Conservation (phyloP, 805 yeast species). For the Candida namnaoensis region DNA sequence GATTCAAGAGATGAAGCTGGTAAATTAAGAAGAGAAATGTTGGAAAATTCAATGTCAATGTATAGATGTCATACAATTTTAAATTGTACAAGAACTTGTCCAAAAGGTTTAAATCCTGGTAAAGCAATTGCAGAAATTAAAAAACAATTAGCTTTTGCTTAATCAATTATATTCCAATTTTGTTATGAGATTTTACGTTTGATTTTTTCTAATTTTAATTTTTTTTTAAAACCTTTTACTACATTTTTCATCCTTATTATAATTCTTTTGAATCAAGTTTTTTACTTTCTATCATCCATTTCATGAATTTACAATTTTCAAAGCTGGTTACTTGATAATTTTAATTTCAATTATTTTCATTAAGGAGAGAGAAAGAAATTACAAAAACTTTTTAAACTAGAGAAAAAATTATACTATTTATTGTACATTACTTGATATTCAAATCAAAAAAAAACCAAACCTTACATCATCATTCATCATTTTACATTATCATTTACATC, state of each 20-base stretch:
- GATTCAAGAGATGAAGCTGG: constrained; percentile 95
- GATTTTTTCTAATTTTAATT: too few species aligned
- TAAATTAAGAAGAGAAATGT: constrained; percentile 70
- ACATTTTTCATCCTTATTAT: too few species aligned
- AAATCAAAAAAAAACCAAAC: too few species aligned
- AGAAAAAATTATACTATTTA: neutral
- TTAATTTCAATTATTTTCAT: too few species aligned
- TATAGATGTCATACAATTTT: constrained; percentile 99
- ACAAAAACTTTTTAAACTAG: too few species aligned
- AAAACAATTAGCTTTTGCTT: constrained; percentile 81
- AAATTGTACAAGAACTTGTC: constrained; percentile 98
- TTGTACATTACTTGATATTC: neutral
- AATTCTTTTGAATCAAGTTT: too few species aligned
- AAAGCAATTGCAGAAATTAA: constrained; percentile 94
- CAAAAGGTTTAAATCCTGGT: constrained; percentile 98
- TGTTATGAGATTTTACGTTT: neutral
- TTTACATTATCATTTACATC: too few species aligned
- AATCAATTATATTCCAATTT: constrained; percentile 8
- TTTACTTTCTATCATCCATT: too few species aligned
- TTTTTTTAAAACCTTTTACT: too few species aligned
- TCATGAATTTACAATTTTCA: too few species aligned
- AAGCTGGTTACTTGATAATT: too few species aligned
- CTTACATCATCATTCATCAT: too few species aligned
- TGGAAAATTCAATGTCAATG: constrained; percentile 94
- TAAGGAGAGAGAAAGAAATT: neutral